phyloP scores from a whole-genome alignment of 2,329 filamentous ascomycete species.

The Hysterium pulicare region DNA sequence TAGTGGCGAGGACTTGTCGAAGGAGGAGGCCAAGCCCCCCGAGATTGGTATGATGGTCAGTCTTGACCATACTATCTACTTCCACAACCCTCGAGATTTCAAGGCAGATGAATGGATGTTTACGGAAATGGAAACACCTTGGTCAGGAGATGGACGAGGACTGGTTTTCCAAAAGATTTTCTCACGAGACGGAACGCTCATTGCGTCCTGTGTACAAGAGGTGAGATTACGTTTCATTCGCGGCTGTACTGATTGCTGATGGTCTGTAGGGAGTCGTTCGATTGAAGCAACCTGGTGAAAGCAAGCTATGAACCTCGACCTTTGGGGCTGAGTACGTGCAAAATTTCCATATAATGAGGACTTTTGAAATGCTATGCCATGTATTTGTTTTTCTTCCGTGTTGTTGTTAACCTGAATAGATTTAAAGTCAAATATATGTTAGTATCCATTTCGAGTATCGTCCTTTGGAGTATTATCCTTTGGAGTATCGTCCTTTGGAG shows the following conservation, averaged over 20 bases:
- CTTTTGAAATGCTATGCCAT: too few relatives aligned
- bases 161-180: conserved; percentile 75
- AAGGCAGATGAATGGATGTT: conserved; percentile 70
- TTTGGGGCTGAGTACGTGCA: too few relatives aligned
- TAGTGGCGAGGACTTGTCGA: conserved; percentile 43
- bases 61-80: conserved; percentile 66
- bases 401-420: too few relatives aligned
- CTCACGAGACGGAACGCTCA: conserved; percentile 64
- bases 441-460: too few relatives aligned
- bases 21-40: conserved; percentile 52
- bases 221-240: conserved; percentile 33
- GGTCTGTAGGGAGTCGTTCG: conserved; percentile 49
- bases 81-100: conserved; percentile 50
- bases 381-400: too few relatives aligned
- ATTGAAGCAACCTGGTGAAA: conserved; percentile 39
- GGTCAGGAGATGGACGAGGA: conserved; percentile 73
- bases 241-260: conserved; percentile 14
- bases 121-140: conserved; percentile 74
- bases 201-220: conserved; percentile 81
- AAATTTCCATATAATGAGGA: too few relatives aligned
- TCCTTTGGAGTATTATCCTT: too few relatives aligned
- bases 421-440: too few relatives aligned
- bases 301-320: conserved; percentile 18
- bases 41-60: conserved; percentile 81
- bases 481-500: too few relatives aligned